phyloP scores from a whole-genome alignment of 306 rosid genomes.

The Pueraria montana region DNA sequence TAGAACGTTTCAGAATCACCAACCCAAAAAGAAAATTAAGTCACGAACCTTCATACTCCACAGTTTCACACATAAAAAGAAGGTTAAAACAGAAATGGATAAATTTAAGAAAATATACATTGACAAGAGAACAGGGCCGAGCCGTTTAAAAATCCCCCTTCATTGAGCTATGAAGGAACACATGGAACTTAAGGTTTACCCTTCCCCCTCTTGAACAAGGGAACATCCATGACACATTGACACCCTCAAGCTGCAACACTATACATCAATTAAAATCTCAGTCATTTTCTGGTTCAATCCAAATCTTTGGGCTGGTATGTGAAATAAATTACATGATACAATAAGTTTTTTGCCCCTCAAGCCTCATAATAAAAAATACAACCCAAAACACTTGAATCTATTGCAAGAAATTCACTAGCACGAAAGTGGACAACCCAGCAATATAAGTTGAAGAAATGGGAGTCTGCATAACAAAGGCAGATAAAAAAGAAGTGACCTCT shows the following conservation, averaged over 20 bases:
- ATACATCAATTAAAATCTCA: conserved; percentile 34
- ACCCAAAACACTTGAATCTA: conserved; percentile 53
- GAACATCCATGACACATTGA: conserved; percentile 18
- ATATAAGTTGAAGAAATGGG: conserved; percentile 49
- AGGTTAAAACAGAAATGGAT: not conserved
- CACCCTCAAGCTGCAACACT: conserved; percentile 28
- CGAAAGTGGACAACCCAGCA: conserved; percentile 52
- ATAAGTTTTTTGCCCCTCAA: conserved; percentile 38
- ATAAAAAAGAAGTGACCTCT: conserved; percentile 46
- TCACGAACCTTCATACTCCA: not conserved
- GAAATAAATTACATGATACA: conserved; percentile 24
- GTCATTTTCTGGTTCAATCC: conserved; percentile 40
- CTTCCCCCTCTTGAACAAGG: conserved; percentile 8
- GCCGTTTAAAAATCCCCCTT: conserved; percentile 7
- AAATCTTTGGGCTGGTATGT: conserved; percentile 34
- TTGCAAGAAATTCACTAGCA: conserved; percentile 52
- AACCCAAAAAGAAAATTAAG: not conserved
- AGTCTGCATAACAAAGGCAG: conserved; percentile 51
- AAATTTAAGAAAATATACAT: conserved; percentile 3
- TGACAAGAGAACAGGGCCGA: not conserved
- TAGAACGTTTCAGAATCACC: not conserved
- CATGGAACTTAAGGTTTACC: conserved; percentile 24
- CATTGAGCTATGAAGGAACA: conserved; percentile 20
- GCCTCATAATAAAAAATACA: conserved; percentile 50
- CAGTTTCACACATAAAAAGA: not conserved